Evolutionary conservation across 2,329 filamentous ascomycete genomes (phyloP).

Genomic region (Aureobasidium pullulans): DNA sequence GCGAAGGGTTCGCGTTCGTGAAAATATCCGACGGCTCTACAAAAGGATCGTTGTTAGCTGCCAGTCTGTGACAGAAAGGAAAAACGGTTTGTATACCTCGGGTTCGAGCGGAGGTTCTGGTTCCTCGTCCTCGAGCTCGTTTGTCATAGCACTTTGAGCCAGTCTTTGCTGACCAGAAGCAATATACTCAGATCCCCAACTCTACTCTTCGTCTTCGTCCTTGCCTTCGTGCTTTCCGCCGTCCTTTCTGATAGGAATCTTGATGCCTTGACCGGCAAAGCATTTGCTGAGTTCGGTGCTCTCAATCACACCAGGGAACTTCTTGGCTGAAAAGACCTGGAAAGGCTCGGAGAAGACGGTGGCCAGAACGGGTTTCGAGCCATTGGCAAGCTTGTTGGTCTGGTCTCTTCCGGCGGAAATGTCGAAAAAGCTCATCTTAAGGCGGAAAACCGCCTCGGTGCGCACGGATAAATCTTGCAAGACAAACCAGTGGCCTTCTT

Average conservation of each 20-base stretch:
- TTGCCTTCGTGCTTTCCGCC: constrained; percentile 45
- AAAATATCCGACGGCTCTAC: too few species aligned
- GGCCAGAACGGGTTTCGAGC: constrained; percentile 73
- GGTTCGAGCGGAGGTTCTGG: too few species aligned
- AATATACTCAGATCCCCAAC: too few species aligned
- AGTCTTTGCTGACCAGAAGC: too few species aligned
- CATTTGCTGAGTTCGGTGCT: constrained; percentile 85
- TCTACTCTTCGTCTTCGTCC: constrained; percentile 36
- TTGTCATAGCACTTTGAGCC: too few species aligned
- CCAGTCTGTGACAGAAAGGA: too few species aligned
- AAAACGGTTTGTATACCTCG: too few species aligned
- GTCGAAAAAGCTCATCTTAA: constrained; percentile 76
- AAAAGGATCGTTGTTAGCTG: too few species aligned
- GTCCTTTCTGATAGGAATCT: constrained; percentile 93
- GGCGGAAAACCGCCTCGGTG: constrained; percentile 80
- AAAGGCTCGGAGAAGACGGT: constrained; percentile 82
- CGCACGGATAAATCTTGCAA: constrained; percentile 90
- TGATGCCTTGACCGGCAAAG: constrained; percentile 90
- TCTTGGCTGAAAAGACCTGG: constrained; percentile 93
- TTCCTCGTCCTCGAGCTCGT: too few species aligned
- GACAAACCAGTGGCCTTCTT: constrained; percentile 92
- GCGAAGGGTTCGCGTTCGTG: too few species aligned
- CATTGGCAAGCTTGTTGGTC: constrained; percentile 54
- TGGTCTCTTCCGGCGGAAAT: constrained; percentile 50
- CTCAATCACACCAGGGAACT: constrained; percentile 95